These are phyloP conservation scores for Phlebopus sp. DNA, from an alignment of 1,284 basidiomycete species.

Conservation along the genomic window DNA sequence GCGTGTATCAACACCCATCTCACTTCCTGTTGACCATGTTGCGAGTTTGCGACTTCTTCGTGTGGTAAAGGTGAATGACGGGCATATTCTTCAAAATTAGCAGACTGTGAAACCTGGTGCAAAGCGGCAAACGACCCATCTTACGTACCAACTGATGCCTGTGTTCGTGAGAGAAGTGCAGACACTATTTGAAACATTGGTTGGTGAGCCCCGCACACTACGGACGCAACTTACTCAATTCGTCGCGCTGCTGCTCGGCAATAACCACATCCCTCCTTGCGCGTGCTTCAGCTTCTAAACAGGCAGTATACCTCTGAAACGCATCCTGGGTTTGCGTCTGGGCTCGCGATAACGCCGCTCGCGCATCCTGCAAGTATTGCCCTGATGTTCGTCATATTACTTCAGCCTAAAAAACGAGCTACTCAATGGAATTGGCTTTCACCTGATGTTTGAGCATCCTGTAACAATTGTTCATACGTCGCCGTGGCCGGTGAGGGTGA, in stretches of 20 bases:
- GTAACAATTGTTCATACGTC: conserved; percentile 32
- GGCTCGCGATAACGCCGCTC: conserved; percentile 45
- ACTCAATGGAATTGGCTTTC: conserved; percentile 10
- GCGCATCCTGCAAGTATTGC: conserved; percentile 39
- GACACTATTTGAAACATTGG: conserved; percentile 40
- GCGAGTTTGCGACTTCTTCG: conserved; percentile 31
- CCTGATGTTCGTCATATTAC: conserved; percentile 28
- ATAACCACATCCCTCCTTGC: conserved; percentile 59
- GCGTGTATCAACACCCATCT: conserved; percentile 21
- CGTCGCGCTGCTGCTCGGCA: conserved; percentile 68
- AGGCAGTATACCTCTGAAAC: conserved; percentile 64
- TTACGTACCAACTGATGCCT: conserved; percentile 36
- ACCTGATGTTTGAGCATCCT: conserved; percentile 35
- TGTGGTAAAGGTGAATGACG: conserved; percentile 31
- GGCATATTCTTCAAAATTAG: conserved; percentile 28
- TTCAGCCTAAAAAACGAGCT: conserved; percentile 5
- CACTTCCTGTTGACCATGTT: conserved; percentile 35
- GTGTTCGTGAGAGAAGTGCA: conserved; percentile 50
- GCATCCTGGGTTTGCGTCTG: conserved; percentile 71
- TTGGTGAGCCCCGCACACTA: conserved; percentile 11
- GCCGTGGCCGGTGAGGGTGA: conserved; percentile 31
- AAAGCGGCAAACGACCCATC: conserved; percentile 9
- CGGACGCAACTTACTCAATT: conserved; percentile 50
- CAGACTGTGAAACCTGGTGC: conserved; percentile 21
- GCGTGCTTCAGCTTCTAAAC: conserved; percentile 62